Evolutionary conservation across 2,329 filamentous ascomycete genomes (phyloP).

Genomic region (Pseudopithomyces maydicus): DNA sequence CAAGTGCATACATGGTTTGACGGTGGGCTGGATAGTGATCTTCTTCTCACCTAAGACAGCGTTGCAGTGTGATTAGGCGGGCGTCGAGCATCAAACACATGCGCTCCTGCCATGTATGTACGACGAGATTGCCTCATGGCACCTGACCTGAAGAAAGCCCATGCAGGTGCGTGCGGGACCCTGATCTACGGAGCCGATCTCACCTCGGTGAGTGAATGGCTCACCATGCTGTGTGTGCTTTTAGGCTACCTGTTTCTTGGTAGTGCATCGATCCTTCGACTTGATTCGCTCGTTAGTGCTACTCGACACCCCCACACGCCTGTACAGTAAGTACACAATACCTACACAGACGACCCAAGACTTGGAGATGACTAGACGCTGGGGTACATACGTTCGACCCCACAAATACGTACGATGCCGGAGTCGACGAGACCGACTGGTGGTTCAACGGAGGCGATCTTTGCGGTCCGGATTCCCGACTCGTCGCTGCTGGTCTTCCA

Average conservation of each 20-base stretch:
- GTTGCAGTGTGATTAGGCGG: not conserved
- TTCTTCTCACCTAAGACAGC: too few relatives aligned
- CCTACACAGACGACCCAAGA: slow-evolving; percentile 17
- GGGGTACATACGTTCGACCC: not conserved
- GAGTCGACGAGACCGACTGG: not conserved
- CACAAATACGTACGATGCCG: not conserved
- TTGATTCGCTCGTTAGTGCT: slow-evolving; percentile 16
- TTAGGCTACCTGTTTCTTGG: too few relatives aligned
- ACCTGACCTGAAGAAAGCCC: too few relatives aligned
- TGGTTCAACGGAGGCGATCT: not conserved
- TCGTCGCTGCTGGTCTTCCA: not conserved
- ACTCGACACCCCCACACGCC: slow-evolving; percentile 5
- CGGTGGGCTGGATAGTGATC: not conserved
- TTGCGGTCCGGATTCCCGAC: slow-evolving; percentile 19
- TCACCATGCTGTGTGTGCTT: too few relatives aligned
- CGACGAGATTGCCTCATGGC: not conserved
- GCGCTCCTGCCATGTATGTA: too few relatives aligned
- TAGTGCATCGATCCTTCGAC: not conserved
- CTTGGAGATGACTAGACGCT: slow-evolving; percentile 10
- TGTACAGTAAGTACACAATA: slow-evolving; percentile 21
- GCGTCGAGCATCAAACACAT: not conserved
- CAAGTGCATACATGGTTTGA: not conserved
- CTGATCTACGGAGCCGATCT: too few relatives aligned
- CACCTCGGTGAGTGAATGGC: too few relatives aligned
- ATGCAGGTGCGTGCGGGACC: not conserved